Conservation (phyloP, 1,284 basidiomycete genomes). For the Irpex sp. region DNA sequence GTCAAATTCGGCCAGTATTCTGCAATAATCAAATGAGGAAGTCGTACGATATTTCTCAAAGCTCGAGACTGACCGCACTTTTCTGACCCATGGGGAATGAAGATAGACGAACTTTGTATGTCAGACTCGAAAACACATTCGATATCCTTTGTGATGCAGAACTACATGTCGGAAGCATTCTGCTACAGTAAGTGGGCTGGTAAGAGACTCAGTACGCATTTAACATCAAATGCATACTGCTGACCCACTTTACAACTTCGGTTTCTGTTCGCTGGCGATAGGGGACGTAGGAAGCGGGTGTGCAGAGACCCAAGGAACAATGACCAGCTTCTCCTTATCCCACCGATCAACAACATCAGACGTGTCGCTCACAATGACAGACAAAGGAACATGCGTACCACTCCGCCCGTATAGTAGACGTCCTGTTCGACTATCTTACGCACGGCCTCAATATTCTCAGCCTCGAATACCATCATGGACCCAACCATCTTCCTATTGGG, state of each 20-base stretch:
- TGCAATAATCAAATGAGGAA: too few species aligned
- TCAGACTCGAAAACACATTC: too few species aligned
- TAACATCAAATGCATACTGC: background rate
- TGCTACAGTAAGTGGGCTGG: background rate
- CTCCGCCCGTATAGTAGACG: slow-evolving; percentile 8
- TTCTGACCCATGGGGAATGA: too few species aligned
- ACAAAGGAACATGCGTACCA: slow-evolving; percentile 1
- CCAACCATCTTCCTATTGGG: slow-evolving; percentile 8
- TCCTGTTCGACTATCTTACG: slow-evolving; percentile 10
- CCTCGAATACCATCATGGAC: slow-evolving; percentile 13
- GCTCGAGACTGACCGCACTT: too few species aligned
- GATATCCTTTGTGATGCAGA: too few species aligned
- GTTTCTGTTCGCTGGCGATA: background rate
- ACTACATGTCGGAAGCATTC: too few species aligned
- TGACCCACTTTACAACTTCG: background rate
- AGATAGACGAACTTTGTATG: too few species aligned
- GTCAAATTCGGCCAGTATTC: too few species aligned
- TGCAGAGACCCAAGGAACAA: slow-evolving; percentile 6
- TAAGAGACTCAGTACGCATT: background rate
- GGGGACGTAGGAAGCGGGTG: slow-evolving; percentile 1
- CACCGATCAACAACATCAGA: slow-evolving; percentile 2
- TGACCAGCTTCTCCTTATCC: slow-evolving; percentile 9
- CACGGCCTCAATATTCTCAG: slow-evolving; percentile 9
- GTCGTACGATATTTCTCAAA: too few species aligned
- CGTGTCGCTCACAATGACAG: background rate